Conservation (phyloP, 2,329 filamentous ascomycete species). For the Penicillium griseofulvum region DNA sequence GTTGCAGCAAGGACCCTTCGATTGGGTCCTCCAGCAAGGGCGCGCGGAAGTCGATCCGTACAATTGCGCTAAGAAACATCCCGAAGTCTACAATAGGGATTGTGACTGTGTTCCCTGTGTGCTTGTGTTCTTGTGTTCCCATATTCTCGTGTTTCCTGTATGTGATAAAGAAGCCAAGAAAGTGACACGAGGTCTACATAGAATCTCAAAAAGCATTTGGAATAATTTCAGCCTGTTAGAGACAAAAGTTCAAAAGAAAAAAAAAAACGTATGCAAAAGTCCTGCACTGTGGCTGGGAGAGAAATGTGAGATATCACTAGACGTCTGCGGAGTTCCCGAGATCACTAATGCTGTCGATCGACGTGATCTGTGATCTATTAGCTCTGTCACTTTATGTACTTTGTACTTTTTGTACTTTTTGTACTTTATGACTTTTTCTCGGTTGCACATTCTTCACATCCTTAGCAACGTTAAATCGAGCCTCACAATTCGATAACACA, state of each 20-base stretch:
- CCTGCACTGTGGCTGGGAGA: constrained; percentile 12
- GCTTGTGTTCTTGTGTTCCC: background rate
- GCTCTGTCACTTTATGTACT: constrained; percentile 1
- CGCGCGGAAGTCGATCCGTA: constrained; percentile 28
- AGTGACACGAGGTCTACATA: background rate
- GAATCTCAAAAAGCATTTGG: background rate
- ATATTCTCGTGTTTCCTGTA: background rate
- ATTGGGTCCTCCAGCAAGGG: constrained; percentile 27
- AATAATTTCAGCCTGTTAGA: background rate
- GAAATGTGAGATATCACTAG: constrained; percentile 30
- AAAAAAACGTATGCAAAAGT: background rate
- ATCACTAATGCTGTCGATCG: constrained; percentile 13
- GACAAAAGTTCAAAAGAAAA: too few species aligned
- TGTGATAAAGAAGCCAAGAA: background rate
- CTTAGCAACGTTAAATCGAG: constrained; percentile 14
- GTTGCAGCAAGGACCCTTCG: constrained; percentile 29
- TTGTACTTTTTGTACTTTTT: background rate
- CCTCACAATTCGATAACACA: constrained; percentile 2
- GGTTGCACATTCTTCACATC: constrained; percentile 9
- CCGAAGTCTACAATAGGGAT: background rate
- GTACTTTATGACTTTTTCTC: background rate
- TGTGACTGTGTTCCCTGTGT: background rate
- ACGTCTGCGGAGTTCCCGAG: background rate
- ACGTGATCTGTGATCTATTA: background rate
- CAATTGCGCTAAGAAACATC: background rate